These are phyloP conservation scores for Candida gigantensis DNA, from an alignment of 1,139 yeast species.

Conservation along the genomic window DNA sequence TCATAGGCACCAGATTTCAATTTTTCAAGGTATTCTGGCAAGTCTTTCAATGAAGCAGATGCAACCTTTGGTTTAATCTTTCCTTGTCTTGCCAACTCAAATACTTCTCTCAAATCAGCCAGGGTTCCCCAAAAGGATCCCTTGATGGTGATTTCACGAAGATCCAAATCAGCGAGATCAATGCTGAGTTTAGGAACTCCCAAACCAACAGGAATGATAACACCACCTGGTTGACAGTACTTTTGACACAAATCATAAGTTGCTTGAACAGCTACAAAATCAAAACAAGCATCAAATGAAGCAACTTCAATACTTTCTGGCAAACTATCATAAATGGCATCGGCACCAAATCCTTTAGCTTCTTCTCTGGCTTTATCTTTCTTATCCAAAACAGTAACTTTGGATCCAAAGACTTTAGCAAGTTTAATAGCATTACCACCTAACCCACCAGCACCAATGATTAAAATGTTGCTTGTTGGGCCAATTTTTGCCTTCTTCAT, in stretches of 20 bases:
- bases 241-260: slow-evolving; percentile 33
- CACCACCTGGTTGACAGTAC: slow-evolving; percentile 33
- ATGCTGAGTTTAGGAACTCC: slow-evolving; percentile 30
- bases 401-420: slow-evolving; percentile 26
- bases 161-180: slow-evolving; percentile 32
- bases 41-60: slow-evolving; percentile 30
- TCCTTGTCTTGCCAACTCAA: slow-evolving; percentile 40
- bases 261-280: slow-evolving; percentile 41
- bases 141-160: slow-evolving; percentile 38
- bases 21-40: slow-evolving; percentile 35
- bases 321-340: slow-evolving; percentile 30
- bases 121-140: slow-evolving; percentile 48
- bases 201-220: slow-evolving; percentile 42
- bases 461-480: slow-evolving; percentile 35
- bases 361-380: slow-evolving; percentile 28
- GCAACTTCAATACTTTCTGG: slow-evolving; percentile 19
- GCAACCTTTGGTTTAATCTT: slow-evolving; percentile 36
- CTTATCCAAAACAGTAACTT: slow-evolving; percentile 36
- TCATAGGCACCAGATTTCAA: slow-evolving; percentile 36
- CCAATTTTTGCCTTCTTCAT: slow-evolving; percentile 15
- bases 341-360: slow-evolving; percentile 39
- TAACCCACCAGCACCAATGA: slow-evolving; percentile 48
- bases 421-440: slow-evolving; percentile 48
- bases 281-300: slow-evolving; percentile 36
- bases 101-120: slow-evolving; percentile 39